Conservation (phyloP, 73 alveolate genomes). For the Urostyla sp. region DNA sequence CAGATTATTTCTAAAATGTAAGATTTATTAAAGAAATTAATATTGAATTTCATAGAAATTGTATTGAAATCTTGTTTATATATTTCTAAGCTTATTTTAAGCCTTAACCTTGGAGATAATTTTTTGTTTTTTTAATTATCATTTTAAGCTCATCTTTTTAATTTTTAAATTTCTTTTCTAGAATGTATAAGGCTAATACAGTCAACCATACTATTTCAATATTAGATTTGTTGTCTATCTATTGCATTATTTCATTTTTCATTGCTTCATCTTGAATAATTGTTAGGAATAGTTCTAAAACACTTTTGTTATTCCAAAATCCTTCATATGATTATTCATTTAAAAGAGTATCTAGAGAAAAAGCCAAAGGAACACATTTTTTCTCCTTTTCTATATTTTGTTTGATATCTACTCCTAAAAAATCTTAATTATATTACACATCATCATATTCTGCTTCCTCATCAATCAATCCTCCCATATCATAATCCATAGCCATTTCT, state of each 20-base stretch:
- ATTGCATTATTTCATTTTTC: background rate
- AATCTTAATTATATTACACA: no score
- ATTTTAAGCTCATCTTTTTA: constrained; percentile 50
- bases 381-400: no score
- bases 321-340: constrained; percentile 6
- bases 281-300: background rate
- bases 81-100: no score
- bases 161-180: constrained; percentile 21
- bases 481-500: no score
- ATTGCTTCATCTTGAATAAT: background rate
- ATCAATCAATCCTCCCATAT: no score
- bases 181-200: constrained; percentile 29
- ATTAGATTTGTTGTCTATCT: background rate
- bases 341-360: background rate
- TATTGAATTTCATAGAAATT: no score
- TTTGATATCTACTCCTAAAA: no score
- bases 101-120: no score
- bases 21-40: no score
- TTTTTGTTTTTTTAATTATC: constrained; percentile 65
- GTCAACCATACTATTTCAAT: constrained; percentile 15
- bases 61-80: no score
- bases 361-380: no score
- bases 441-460: no score
- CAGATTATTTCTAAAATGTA: background rate
- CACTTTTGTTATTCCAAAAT: background rate